Base-by-base conservation (phyloP, 495 filamentous ascomycete species). In the Xanthoparmelia taractica region DNA sequence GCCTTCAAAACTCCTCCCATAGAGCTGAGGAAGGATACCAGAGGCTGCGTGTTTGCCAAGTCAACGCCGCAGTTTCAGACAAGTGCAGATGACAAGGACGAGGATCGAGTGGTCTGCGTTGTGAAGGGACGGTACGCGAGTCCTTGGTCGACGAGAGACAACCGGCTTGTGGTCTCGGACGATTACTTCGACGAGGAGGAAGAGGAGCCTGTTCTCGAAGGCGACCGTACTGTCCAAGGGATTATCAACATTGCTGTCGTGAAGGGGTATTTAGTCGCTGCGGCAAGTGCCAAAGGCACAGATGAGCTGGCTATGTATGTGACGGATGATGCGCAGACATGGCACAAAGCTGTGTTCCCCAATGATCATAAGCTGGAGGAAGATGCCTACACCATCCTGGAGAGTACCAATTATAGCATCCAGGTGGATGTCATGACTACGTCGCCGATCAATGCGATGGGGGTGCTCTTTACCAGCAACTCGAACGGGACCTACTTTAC, bases 401-500 rank as follows among this genome's bases (percentile, higher is more conserved):
- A 97, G 75, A 92, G 90, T 65, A 97, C 94, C 23, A 90, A 96
- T 67, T 96, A 97, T 78, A 96, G 92, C 76, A 90, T 98, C 64
- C 92, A 97, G 73, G 85, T 98, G 47, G 92, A 97, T 78, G 92
- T 97, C 65, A 84, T 91, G 78, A 89, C 85, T 1, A 83, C 84
- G 15, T 71, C 71, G 63, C 74, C 79, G 37, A 77, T 76, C 4
- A 83, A 77, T 41, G 85, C 88, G 8, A 90, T 96, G 82, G 94
- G 94, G 29, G 83, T 88, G 4, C 79, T 97, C 25, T 90, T 95
- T 67, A 93, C 89, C 12, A 97, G 93, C 70, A 97, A 97, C 68
- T 96, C 90, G 25, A 94, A 97, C 69, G 94, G 94, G 50, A 96
- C 92, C 3, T 96, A 95, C 71, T 98, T 97, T 73, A 91, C 84